A percentile compares a stretch with the other conserved stretches of the same genome.
These are phyloP conservation scores for Pseudogymnoascus verrucosus DNA, from an alignment of 2,329 filamentous ascomycete genomes.

Conservation along the genomic window DNA sequence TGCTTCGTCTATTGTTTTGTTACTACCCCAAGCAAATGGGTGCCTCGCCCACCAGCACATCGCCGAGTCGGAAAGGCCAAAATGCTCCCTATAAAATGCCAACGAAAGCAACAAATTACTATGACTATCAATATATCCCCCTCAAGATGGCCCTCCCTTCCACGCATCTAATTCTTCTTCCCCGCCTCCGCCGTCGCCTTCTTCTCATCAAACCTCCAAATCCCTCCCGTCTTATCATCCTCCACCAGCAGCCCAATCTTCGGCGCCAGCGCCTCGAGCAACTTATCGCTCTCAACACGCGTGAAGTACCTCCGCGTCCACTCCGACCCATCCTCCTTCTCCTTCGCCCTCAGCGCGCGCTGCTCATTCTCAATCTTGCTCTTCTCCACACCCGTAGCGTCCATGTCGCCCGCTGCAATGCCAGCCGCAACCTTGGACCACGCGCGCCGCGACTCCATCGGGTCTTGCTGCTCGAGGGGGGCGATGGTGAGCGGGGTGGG, in stretches of 20 bases:
- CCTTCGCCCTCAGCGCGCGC: slow-evolving; percentile 64
- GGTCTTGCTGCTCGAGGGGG: slow-evolving; percentile 70
- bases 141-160: background rate
- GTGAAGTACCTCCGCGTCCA: slow-evolving; percentile 87
- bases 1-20: background rate
- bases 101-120: background rate
- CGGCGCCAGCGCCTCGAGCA: slow-evolving; percentile 35
- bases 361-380: slow-evolving; percentile 84
- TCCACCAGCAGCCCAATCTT: slow-evolving; percentile 32
- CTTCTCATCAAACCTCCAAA: slow-evolving; percentile 59
- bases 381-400: slow-evolving; percentile 70
- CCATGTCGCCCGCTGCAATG: slow-evolving; percentile 77
- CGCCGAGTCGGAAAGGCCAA: background rate
- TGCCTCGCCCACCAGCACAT: background rate
- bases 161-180: background rate
- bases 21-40: background rate
- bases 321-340: slow-evolving; percentile 62
- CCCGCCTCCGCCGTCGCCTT: slow-evolving; percentile 13
- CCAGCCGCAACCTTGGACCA: slow-evolving; percentile 80
- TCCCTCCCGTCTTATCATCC: slow-evolving; percentile 60
- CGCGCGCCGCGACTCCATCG: slow-evolving; percentile 78
- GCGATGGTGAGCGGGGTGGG: slow-evolving; percentile 64
- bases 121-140: background rate
- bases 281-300: slow-evolving; percentile 37
- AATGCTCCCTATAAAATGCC: slow-evolving; percentile 3